Percentiles rank a stretch among this genome's conserved stretches.
phyloP scores from a whole-genome alignment of 495 filamentous ascomycete species.

The Penicillium malachiteum region DNA sequence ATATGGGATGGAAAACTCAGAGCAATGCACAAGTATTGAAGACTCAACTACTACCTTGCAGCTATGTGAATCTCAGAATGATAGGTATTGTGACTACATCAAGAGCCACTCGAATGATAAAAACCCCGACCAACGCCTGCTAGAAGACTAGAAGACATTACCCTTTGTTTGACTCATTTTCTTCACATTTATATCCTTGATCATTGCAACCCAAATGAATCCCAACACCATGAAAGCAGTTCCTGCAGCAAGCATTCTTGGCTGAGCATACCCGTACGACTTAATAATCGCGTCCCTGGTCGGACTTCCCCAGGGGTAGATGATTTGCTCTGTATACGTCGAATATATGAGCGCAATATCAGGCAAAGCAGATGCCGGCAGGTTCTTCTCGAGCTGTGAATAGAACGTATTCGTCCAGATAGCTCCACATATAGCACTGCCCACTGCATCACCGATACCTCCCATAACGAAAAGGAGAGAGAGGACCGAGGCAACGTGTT shows the following conservation, averaged over 20 bases:
- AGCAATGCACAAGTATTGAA: no score
- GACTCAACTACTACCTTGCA: no score
- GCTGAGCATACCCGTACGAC: conserved; percentile 56
- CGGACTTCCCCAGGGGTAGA: conserved; percentile 49
- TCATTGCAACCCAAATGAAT: conserved; percentile 35
- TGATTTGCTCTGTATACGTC: conserved; percentile 34
- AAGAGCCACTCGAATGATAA: no score
- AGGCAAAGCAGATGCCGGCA: conserved; percentile 47
- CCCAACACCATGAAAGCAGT: conserved; percentile 32
- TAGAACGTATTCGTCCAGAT: conserved; percentile 68
- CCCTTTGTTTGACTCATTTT: conserved; percentile 21
- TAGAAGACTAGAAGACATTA: conserved; percentile 11
- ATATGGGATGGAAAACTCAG: no score
- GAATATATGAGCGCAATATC: conserved; percentile 15
- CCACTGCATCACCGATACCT: conserved; percentile 64
- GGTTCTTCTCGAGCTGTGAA: conserved; percentile 45
- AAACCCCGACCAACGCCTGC: no score
- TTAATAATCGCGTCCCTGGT: conserved; percentile 49
- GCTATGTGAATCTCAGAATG: no score
- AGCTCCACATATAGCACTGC: conserved; percentile 57
- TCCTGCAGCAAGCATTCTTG: conserved; percentile 21
- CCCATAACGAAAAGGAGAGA: conserved; percentile 62
- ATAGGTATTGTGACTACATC: no score
- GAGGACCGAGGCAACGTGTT: conserved; percentile 65
- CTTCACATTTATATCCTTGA: conserved; percentile 19